Evolutionary conservation across 768 basidiomycete genomes (phyloP), one percentile per base, ranked within the genome.

Genomic region (Ephemerocybe angulata): DNA sequence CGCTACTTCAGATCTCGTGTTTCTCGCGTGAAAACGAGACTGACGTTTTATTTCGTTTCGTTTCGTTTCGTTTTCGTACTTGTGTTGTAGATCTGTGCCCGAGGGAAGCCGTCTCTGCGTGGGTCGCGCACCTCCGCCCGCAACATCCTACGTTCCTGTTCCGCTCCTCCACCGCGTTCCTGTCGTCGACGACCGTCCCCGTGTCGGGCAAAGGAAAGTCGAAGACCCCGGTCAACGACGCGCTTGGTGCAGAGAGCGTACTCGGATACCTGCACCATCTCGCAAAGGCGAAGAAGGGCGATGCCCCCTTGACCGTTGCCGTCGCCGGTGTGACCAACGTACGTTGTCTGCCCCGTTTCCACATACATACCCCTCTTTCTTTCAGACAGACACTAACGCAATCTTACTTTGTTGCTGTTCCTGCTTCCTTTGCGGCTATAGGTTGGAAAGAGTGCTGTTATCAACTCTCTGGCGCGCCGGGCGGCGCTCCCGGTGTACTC

Each of bases 301-400:
- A 78, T 12, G 72, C 75, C 51, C 79, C 81, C 1, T 70, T 94
- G 11, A 72, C 77, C 24, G 83, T 93, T 49, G 90, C 90, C 30
- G 81, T 96, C 19, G 85, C 90, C 55, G 94, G 94, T n/a, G 69
- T 89, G 24, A 81, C 89, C 0, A 93, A 93, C 63, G 93, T 91
- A 63, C 57, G 87, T 69, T 31, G 54, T 52, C 42, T 40, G 5
- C 48, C 49, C 29, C 47, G 22, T 47, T 40, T 40, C 43, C 46
- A 37, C 33, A n/a, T 37, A 11, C 17, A 15, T 55, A 50, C 42
- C 21, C 17, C n/a, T 8, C 24, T 29, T 27, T 55, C 38, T 21
- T 33, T 50, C 46, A 38, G n/a, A n/a, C n/a, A n/a, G n/a, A n/a
- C n/a, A n/a, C n/a, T n/a, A n/a, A n/a, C n/a, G n/a, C n/a, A n/a